Evolutionary conservation across 495 filamentous ascomycete species (phyloP).

Genomic region (Neurospora hispaniola): DNA sequence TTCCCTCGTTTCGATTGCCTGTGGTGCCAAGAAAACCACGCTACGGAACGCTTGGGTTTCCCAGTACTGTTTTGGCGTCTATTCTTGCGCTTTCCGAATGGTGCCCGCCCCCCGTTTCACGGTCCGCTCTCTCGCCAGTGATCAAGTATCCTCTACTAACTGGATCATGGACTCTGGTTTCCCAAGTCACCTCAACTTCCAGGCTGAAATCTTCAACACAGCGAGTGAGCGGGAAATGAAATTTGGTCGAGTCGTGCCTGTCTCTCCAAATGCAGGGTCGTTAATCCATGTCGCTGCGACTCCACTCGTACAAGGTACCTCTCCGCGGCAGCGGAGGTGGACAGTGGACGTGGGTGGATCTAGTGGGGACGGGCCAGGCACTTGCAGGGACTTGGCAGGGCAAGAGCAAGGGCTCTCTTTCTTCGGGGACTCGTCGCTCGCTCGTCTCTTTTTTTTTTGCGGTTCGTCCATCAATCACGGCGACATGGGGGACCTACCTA

Average conservation of each 20-base stretch:
- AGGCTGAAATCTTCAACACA: neutral
- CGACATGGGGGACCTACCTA: neutral
- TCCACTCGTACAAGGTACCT: neutral
- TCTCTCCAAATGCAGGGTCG: neutral
- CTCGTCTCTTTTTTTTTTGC: conserved; percentile 1
- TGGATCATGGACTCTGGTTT: neutral
- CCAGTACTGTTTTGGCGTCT: neutral
- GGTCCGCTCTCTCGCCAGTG: neutral
- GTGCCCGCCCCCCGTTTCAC: neutral
- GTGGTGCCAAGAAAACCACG: too few relatives aligned
- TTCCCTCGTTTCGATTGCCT: neutral
- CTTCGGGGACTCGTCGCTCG: neutral
- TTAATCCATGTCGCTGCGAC: neutral
- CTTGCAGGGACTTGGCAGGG: neutral
- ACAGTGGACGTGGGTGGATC: neutral
- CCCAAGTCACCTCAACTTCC: neutral
- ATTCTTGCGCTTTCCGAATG: neutral
- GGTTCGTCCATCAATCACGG: neutral
- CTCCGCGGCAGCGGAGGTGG: neutral
- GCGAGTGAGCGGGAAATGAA: neutral
- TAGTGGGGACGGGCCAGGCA: neutral
- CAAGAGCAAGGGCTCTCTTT: conserved; percentile 2
- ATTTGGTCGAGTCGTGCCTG: neutral
- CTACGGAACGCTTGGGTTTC: neutral
- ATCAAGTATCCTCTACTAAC: neutral